Base-by-base conservation (phyloP, 176 grass and related monocot genomes). In the Tuctoria greenei region DNA sequence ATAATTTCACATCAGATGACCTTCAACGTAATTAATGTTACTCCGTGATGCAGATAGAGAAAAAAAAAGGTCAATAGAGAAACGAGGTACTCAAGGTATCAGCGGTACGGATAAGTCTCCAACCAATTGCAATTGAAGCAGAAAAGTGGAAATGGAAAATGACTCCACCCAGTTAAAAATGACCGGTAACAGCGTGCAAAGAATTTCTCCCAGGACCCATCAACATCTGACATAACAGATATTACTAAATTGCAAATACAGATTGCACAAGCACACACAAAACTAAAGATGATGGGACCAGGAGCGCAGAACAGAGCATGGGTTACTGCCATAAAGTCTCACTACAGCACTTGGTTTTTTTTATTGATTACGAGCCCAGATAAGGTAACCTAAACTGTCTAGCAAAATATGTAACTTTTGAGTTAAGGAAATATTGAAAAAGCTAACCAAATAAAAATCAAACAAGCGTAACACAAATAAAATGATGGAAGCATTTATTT, bases 1-100 rank as follows among this genome's bases (percentile, higher is more conserved):
- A 66, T 78, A 31, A 43, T 38, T 74, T 58, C 17, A 1, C 17
- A 34, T 81, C 41, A 84, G 50, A 74, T 38, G 9, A 35, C 46
- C 17, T 79, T 27, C 17, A 55, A 43, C 42, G 49, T 27, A 68
- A 43, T 64, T 31, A 5, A 25, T 40, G 24, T 31, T 31, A 3
- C 31, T 31, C 31, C 31, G 31, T 31, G 31, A 31, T 31, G 31
- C 31, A 31, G 1, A 31, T 3, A 31, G 31, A 31, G 31, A 31
- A 31, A 31, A 31, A 31, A 31, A 31, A n/a, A 6, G n/a, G n/a
- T 43, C 5, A 8, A 15, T 13, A 4, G 57, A 67, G 4, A 38
- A 61, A 55, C 46, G 21, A 20, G 28, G 55, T 47, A 60, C 45
- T 44, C 31, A 49, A 70, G 13, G 20, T 54, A 18, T 14, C 61